Conservation (phyloP, 2,329 filamentous ascomycete species). For the Juglanconis oblonga region DNA sequence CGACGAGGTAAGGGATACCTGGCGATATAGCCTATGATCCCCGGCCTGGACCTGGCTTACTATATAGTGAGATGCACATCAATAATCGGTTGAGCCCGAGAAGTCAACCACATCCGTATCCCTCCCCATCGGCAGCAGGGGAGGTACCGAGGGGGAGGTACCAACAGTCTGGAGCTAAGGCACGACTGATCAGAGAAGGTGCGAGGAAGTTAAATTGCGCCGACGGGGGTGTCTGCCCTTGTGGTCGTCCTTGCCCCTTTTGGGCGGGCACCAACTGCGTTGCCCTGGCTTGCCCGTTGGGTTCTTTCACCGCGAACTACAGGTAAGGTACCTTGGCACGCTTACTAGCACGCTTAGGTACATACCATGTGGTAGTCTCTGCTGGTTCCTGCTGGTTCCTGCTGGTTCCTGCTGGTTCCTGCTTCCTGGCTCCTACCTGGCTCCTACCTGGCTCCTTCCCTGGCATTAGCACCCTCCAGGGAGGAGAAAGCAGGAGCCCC, state of each 20-base stretch:
- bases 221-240: not conserved
- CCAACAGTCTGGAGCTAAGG: not conserved
- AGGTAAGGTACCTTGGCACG: no score
- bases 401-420: not conserved
- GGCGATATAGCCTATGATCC: no score
- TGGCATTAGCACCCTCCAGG: no score
- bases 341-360: no score
- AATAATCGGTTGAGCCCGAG: not conserved
- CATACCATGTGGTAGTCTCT: no score
- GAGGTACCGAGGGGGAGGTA: not conserved
- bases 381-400: not conserved
- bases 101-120: not conserved
- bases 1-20: not conserved
- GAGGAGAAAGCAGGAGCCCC: not conserved
- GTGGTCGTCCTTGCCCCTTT: conserved; percentile 5
- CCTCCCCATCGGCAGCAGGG: not conserved
- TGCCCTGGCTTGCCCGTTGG: no score
- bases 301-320: no score
- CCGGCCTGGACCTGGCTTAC: no score
- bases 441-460: not conserved
- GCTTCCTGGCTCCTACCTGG: not conserved
- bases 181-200: not conserved
- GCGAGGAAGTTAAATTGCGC: conserved; percentile 7
- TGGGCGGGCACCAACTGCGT: not conserved
- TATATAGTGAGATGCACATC: not conserved